Evolutionary conservation across 2,329 filamentous ascomycete species (phyloP), one percentile per base, ranked within the genome.

Genomic region (Neofusicoccum umdonicola): DNA sequence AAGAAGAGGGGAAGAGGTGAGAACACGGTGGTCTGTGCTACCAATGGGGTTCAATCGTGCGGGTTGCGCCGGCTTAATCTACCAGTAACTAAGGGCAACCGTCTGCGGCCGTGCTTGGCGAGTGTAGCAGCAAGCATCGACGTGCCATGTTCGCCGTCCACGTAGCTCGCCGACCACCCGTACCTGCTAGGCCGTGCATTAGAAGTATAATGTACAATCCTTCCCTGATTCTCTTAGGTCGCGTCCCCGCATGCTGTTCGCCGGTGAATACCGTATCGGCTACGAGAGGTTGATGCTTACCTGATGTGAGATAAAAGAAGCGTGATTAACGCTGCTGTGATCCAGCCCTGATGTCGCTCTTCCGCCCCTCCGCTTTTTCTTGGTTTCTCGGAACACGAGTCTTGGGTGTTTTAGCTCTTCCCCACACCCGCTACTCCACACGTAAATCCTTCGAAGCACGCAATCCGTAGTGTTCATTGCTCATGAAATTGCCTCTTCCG

Each of bases 1-100:
- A 17, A 22, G 44, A 34, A 57, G 42, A 47, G 31, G 56, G 56
- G 42, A 39, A 47, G 15, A 37, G 42, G 34, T 47, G 42, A 15
- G 11, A 60, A 17, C 3, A 19, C 19, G 17, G 12, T 15, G 31
- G n/a, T 35, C 31, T 58, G 54, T 58, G 54, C 54, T 45, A 58
- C 54, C 54, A 58, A 58, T 58, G 42, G 42, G 41, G 27, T 13
- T 60, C 31, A 8, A 9, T 35, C 47, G 50, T 17, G n/a, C 56
- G 56, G 56, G 56, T 60, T 47, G 42, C 22, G 56, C 22, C 56
- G 56, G 56, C 56, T 60, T 60, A 60, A 47, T 8, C 7, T 35
- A 15, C 27, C 22, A 19, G 41, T 34, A 9, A 34, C 13, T 7
- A 31, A 31, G 27, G 27, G 27, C 27, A 7, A n/a, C 42, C 31